Conservation (phyloP, 192 early-diverging fungal species). For the Phycomyces nitens region DNA sequence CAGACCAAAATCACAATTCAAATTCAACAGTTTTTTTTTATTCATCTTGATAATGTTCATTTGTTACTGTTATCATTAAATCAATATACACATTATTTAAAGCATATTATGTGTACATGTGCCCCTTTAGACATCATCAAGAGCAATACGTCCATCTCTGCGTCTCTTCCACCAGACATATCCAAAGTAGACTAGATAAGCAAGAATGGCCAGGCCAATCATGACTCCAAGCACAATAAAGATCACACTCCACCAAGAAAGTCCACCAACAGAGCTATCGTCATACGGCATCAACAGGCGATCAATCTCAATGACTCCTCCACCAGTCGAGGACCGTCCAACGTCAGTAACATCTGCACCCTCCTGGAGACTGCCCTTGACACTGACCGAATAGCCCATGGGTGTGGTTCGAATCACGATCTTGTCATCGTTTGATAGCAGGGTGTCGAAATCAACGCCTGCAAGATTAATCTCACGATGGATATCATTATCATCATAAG, state of each 20-base stretch:
- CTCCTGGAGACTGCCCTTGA: conserved; percentile 19
- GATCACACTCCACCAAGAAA: conserved; percentile 25
- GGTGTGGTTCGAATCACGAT: conserved; percentile 13
- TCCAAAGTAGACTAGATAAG: conserved; percentile 9
- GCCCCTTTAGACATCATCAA: conserved; percentile 17
- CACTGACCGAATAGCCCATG: conserved; percentile 12
- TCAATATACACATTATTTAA: no score
- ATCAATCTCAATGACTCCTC: conserved; percentile 33
- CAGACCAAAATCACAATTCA: no score
- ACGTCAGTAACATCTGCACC: conserved; percentile 15
- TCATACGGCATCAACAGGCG: conserved; percentile 19
- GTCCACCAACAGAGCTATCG: conserved; percentile 1
- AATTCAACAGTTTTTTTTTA: not conserved
- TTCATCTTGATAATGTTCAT: no score
- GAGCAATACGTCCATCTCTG: not conserved
- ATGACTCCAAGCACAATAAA: conserved; percentile 21
- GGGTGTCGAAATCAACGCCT: conserved; percentile 23
- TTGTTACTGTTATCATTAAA: no score
- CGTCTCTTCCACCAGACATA: not conserved
- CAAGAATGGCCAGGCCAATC: conserved; percentile 4
- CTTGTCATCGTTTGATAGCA: conserved; percentile 11
- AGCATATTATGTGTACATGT: no score
- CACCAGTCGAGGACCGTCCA: conserved; percentile 22
- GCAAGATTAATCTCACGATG: conserved; percentile 1
- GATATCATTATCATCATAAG: not conserved